These are phyloP conservation scores for Casuarina cunninghamiana DNA, from an alignment of 306 rosid genomes.

Conservation along the genomic window DNA sequence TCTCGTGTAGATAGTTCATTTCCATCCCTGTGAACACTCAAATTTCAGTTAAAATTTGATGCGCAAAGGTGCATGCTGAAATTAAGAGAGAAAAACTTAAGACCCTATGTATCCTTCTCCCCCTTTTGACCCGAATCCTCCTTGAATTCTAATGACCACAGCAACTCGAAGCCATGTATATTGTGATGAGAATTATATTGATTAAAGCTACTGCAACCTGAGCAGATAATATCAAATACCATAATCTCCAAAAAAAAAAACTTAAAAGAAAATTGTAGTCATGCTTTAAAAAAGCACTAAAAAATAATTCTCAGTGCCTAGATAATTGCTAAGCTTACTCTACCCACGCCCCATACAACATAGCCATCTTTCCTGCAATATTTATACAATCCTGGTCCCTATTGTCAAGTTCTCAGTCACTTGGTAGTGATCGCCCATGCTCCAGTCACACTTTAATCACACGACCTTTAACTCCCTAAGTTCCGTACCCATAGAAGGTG, in stretches of 20 bases:
- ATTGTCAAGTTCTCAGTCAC: neutral
- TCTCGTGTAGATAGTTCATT: constrained; percentile 83
- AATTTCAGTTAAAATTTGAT: constrained; percentile 24
- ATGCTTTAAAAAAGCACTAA: neutral
- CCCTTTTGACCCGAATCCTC: neutral
- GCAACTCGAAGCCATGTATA: neutral
- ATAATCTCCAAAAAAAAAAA: neutral
- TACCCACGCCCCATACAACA: neutral
- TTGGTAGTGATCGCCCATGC: neutral
- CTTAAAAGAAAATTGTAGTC: neutral
- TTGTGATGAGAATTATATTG: neutral
- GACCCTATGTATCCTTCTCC: neutral
- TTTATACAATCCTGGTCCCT: neutral
- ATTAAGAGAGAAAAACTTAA: neutral
- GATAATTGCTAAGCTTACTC: neutral
- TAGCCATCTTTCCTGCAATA: neutral
- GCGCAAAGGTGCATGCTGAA: constrained; percentile 3
- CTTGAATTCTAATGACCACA: neutral
- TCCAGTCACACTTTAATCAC: neutral
- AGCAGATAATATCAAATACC: neutral
- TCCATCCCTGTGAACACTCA: constrained; percentile 64
- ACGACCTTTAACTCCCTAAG: neutral
- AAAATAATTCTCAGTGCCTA: neutral
- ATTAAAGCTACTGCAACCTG: neutral
- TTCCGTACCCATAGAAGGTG: neutral